phyloP scores from a whole-genome alignment of 371 early-diverging fungal species.

The Paraphysoderma sedebokerense region DNA sequence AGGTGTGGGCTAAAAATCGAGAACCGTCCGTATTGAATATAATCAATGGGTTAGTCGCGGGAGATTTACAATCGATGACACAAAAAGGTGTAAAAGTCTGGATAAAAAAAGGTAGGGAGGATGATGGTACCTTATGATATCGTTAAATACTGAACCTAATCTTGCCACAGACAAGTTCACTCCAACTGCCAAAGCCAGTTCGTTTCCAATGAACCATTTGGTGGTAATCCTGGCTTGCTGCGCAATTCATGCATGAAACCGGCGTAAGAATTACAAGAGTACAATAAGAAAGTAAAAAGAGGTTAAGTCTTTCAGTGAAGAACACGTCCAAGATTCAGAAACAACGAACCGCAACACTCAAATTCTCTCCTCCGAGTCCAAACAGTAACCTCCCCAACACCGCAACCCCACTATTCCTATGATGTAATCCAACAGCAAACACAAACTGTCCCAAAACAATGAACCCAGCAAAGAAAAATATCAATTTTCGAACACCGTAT shows the following conservation, averaged over 20 bases:
- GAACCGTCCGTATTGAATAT: too few relatives aligned
- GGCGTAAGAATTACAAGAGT: too few relatives aligned
- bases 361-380: conserved; percentile 35
- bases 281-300: too few relatives aligned
- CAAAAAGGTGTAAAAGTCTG: too few relatives aligned
- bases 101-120: neutral
- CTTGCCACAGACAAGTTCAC: conserved; percentile 18
- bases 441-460: conserved; percentile 40
- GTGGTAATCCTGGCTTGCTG: conserved; percentile 23
- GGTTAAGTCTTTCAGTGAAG: too few relatives aligned
- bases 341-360: conserved; percentile 16
- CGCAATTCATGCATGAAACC: neutral
- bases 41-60: too few relatives aligned
- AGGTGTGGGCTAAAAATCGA: neutral
- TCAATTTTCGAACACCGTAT: conserved; percentile 16
- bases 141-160: conserved; percentile 27
- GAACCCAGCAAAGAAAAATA: conserved; percentile 24
- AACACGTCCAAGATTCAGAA: too few relatives aligned
- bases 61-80: too few relatives aligned
- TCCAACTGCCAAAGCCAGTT: conserved; percentile 26
- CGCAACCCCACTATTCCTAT: conserved; percentile 14
- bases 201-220: conserved; percentile 24
- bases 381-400: conserved; percentile 27
- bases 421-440: conserved; percentile 29
- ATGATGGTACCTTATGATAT: conserved; percentile 11